Conservation (phyloP, 495 filamentous ascomycete species). For the Penicillium samsonianum region DNA sequence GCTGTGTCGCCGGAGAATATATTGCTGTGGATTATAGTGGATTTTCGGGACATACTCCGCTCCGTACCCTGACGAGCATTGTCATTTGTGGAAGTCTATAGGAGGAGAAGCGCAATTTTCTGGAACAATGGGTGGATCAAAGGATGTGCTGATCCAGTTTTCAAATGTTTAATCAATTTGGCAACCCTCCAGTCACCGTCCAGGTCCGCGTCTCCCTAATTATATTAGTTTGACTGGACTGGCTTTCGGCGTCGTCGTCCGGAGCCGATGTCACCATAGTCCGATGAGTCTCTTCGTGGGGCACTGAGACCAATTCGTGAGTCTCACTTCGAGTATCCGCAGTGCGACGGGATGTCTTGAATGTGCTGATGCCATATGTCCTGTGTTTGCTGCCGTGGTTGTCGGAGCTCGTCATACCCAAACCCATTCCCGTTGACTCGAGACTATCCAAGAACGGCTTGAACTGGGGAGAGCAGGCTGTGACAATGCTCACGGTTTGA, state of each 20-base stretch:
- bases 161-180: neutral
- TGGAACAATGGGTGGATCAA: neutral
- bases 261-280: conserved; percentile 18
- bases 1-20: too few species aligned
- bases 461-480: conserved; percentile 48
- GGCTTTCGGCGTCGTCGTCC: conserved; percentile 32
- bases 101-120: neutral
- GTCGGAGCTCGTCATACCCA: conserved; percentile 27
- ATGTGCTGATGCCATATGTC: conserved; percentile 17
- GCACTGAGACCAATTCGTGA: conserved; percentile 22
- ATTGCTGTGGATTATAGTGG: too few species aligned
- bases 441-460: conserved; percentile 49
- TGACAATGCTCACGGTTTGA: conserved; percentile 41
- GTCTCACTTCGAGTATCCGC: conserved; percentile 17
- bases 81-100: too few species aligned
- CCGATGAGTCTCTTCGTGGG: conserved; percentile 10
- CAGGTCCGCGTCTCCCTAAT: conserved; percentile 33
- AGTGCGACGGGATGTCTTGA: conserved; percentile 12
- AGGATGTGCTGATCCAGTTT: neutral
- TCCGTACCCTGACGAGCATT: too few species aligned
- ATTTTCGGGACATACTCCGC: too few species aligned
- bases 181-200: conserved; percentile 22
- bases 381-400: conserved; percentile 19
- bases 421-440: conserved; percentile 43
- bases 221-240: conserved; percentile 34